Percentiles rank a stretch among this genome's conserved stretches.
Evolutionary conservation across 257 asterid genomes (phyloP).

Genomic region (Petunia secreta): DNA sequence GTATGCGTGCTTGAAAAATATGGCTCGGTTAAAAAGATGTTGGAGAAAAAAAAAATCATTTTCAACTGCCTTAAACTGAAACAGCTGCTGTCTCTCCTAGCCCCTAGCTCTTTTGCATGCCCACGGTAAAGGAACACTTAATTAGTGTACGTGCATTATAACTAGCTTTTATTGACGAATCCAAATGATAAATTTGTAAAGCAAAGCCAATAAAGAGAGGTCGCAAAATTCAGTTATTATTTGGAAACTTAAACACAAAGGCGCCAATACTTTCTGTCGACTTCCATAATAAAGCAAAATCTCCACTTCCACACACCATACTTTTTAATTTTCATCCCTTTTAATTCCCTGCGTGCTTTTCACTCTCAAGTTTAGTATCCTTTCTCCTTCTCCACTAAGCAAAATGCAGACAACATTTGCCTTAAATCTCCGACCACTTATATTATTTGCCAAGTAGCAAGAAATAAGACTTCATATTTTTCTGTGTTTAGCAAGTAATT

Average conservation of each 20-base stretch:
- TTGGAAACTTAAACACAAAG: slow-evolving; percentile 30
- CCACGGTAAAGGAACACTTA: too few species aligned
- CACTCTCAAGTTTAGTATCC: slow-evolving; percentile 60
- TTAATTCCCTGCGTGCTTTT: slow-evolving; percentile 43
- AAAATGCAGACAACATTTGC: slow-evolving; percentile 29
- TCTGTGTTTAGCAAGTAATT: neutral
- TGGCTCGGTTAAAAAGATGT: too few species aligned
- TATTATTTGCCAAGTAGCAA: neutral
- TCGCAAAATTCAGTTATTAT: neutral
- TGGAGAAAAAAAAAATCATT: too few species aligned
- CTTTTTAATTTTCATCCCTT: slow-evolving; percentile 48
- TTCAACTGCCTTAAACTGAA: too few species aligned
- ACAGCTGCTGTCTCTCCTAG: too few species aligned
- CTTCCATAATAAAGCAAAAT: slow-evolving; percentile 48
- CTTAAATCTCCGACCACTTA: neutral
- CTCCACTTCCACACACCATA: slow-evolving; percentile 42
- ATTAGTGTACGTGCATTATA: too few species aligned
- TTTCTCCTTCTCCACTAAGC: slow-evolving; percentile 64
- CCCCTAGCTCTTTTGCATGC: too few species aligned
- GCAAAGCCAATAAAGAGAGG: neutral
- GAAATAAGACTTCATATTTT: too few species aligned
- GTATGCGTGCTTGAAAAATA: too few species aligned
- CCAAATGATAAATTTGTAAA: too few species aligned
- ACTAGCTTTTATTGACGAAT: too few species aligned
- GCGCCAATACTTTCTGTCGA: slow-evolving; percentile 9